Conservation (phyloP, 495 filamentous ascomycete genomes). For the Hypomontagnella submonticulosa region DNA sequence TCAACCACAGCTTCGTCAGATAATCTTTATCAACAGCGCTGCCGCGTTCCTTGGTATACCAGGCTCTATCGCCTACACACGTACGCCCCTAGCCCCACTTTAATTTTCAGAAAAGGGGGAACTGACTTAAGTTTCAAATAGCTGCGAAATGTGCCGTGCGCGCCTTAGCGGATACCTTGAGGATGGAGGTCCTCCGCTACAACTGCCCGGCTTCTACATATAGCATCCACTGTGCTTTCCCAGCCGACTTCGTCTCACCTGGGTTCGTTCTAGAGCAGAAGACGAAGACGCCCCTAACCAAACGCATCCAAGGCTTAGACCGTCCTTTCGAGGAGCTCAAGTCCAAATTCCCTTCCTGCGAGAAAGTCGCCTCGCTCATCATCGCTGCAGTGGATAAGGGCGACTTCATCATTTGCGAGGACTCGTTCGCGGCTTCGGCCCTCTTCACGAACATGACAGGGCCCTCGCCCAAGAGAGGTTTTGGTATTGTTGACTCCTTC, state of each 20-base stretch:
- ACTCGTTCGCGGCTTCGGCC: constrained; percentile 29
- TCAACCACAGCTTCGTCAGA: constrained; percentile 36
- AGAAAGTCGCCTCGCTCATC: constrained; percentile 32
- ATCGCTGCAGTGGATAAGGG: constrained; percentile 34
- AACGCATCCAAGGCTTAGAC: constrained; percentile 49
- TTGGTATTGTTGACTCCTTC: constrained; percentile 37
- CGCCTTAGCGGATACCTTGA: constrained; percentile 54
- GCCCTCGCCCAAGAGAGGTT: constrained; percentile 42
- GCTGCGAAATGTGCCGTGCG: constrained; percentile 51
- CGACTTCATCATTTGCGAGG: constrained; percentile 41
- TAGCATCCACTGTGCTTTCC: constrained; percentile 39
- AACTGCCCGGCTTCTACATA: constrained; percentile 35
- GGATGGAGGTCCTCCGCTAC: constrained; percentile 46
- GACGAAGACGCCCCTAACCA: constrained; percentile 51
- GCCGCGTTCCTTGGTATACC: constrained; percentile 52
- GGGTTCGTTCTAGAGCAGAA: constrained; percentile 49
- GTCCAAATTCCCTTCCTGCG: constrained; percentile 17
- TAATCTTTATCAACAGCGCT: constrained; percentile 51
- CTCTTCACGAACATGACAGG: constrained; percentile 45
- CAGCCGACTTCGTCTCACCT: constrained; percentile 51
- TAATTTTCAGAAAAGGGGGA: neutral
- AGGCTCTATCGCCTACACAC: constrained; percentile 55
- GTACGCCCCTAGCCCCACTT: constrained; percentile 24
- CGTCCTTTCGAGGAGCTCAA: constrained; percentile 23
- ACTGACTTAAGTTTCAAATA: constrained; percentile 22